phyloP scores from a whole-genome alignment of 805 yeast genomes.

The Blastobotrys mokoenaii region DNA sequence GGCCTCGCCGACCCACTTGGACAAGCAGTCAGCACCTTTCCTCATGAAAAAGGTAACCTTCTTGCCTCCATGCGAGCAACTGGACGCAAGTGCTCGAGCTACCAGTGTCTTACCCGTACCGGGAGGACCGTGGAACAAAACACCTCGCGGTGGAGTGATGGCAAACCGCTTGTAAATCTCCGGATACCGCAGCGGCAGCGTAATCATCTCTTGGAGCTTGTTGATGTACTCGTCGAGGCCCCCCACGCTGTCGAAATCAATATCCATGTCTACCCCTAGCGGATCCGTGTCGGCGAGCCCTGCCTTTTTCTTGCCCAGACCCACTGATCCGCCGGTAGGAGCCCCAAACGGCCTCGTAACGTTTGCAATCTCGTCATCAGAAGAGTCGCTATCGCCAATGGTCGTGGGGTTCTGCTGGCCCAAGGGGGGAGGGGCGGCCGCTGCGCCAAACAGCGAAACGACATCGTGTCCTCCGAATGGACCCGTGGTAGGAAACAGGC shows the following conservation, averaged over 20 bases:
- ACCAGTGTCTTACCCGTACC: conserved; percentile 97
- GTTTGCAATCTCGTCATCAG: conserved; percentile 35
- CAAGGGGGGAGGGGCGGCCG: not conserved
- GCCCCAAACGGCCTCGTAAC: not conserved
- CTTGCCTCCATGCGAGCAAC: conserved; percentile 74
- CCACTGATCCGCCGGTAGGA: conserved; percentile 1
- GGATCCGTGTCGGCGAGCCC: conserved; percentile 84
- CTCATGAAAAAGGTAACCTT: conserved; percentile 96
- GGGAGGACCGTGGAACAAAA: conserved; percentile 96
- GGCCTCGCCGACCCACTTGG: conserved; percentile 99
- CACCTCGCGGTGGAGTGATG: conserved; percentile 96
- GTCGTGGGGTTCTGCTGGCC: conserved; percentile 1
- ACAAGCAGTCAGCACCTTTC: conserved; percentile 93
- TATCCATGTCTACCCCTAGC: conserved; percentile 78
- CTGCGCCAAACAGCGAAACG: conserved; percentile 60
- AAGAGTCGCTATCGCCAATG: conserved; percentile 32
- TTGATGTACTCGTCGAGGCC: conserved; percentile 86
- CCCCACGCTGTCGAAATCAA: conserved; percentile 79
- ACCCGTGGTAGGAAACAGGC: conserved; percentile 88
- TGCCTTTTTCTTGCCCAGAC: conserved; percentile 18
- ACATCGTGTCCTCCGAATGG: conserved; percentile 98
- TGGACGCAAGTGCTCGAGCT: conserved; percentile 96
- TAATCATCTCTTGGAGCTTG: conserved; percentile 94
- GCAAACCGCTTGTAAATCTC: conserved; percentile 84
- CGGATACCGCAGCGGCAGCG: conserved; percentile 85